Percentiles rank a stretch among this genome's conserved stretches.
These are phyloP conservation scores for Colletotrichum ledebouriae DNA, from an alignment of 2,329 filamentous ascomycete genomes.

Conservation along the genomic window DNA sequence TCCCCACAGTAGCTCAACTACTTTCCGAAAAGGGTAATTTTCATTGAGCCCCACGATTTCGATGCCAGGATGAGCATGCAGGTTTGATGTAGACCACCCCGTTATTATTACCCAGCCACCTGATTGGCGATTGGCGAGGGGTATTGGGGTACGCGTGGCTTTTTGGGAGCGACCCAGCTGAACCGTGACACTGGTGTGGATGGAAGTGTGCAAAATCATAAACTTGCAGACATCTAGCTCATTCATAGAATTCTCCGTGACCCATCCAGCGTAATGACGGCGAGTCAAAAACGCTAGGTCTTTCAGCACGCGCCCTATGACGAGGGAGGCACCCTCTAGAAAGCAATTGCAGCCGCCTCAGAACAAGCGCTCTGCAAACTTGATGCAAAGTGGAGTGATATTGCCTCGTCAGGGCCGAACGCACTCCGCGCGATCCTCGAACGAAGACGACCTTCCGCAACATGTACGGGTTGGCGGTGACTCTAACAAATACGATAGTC, in stretches of 20 bases:
- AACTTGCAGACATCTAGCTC: background rate
- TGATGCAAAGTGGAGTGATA: constrained; percentile 1
- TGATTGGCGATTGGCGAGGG: constrained; percentile 32
- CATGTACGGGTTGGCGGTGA: constrained; percentile 15
- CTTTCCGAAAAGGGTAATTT: constrained; percentile 40
- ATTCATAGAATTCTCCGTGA: background rate
- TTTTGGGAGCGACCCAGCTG: background rate
- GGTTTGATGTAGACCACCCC: background rate
- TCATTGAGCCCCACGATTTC: background rate
- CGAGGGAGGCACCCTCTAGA: constrained; percentile 10
- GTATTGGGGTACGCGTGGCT: constrained; percentile 1
- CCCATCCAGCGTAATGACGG: background rate
- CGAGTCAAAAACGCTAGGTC: background rate
- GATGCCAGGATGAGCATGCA: constrained; percentile 28
- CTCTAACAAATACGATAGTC: constrained; percentile 27
- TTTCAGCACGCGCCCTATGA: constrained; percentile 1
- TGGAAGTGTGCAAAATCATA: constrained; percentile 13
- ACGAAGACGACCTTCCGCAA: constrained; percentile 3
- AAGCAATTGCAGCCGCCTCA: background rate
- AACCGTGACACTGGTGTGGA: background rate
- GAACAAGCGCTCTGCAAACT: background rate
- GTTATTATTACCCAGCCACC: constrained; percentile 25
- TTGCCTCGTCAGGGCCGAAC: background rate
- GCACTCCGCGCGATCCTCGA: background rate
- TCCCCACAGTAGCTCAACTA: constrained; percentile 9